Evolutionary conservation across 2,329 filamentous ascomycete species (phyloP), one percentile per base, ranked within the genome.

Genomic region (Didymella arachidicola): DNA sequence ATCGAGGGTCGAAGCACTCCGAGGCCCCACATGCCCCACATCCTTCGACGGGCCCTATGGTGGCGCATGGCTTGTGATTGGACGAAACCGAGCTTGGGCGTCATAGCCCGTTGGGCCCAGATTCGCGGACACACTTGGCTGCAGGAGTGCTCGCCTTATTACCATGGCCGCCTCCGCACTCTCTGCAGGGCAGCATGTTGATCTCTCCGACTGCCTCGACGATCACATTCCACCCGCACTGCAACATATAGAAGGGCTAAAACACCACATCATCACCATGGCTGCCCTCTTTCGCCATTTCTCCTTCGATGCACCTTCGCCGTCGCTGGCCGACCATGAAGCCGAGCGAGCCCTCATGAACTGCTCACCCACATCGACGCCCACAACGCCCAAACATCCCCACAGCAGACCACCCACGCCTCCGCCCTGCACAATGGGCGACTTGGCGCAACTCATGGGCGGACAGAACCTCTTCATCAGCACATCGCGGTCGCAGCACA

Each of bases 231-330:
- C 16, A 19, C 39, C 27, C 22, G 30, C 36, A 8, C 43, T 18
- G 42, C 25, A 41, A 11, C 41, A 39, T 46, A 27, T 29, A 30
- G 19, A 63, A 59, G 57, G 52, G 57, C 4, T 11, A 18, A 16
- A 44, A 18, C 32, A 36, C 16, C 14, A 4, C 36, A 27, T 30
- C 22, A 41, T 30, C n/a, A n/a, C 39, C 32, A 53, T 54, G 56
- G 45, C 56, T 30, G 43, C 65, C 47, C 72, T 79, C 66, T 79
- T 79, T 61, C 72, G 73, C 43, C 63, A 74, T 68, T 79, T 78
- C 62, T 77, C 76, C 65, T 77, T 79, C 66, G 69, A 66, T 34
- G 64, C 74, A 7, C 71, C 71, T 4, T 72, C 75, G 57, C 71
- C 70, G 50, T 72, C 68, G 44, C 69, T 67, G 7, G 66, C 70